Evolutionary conservation across 2,329 filamentous ascomycete genomes (phyloP).

Genomic region (Pseudocercospora fuligena): DNA sequence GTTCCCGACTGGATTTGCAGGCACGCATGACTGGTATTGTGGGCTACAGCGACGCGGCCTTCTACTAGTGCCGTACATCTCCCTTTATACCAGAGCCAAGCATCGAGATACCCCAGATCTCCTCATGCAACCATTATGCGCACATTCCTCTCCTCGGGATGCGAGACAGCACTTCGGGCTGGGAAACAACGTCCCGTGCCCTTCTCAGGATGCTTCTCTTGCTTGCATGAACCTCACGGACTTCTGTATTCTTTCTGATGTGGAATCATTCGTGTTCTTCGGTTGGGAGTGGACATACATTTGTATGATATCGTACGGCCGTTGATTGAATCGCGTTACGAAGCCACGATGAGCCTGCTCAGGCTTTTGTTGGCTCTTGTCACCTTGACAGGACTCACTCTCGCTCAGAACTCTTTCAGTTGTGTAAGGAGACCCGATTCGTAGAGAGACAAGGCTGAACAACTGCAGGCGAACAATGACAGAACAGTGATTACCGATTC

Average conservation of each 20-base stretch:
- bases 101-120: neutral
- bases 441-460: neutral
- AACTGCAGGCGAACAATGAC: neutral
- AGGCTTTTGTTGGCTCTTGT: neutral
- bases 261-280: neutral
- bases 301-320: neutral
- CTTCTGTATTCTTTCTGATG: neutral
- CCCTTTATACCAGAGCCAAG: neutral
- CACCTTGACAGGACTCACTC: neutral
- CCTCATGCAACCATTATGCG: neutral
- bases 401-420: neutral
- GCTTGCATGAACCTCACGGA: neutral
- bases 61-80: neutral
- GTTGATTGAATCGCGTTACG: neutral
- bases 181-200: neutral
- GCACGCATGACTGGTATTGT: neutral
- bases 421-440: neutral
- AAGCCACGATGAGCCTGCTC: neutral
- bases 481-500: slow-evolving; percentile 7
- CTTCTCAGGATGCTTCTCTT: too few species aligned
- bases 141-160: neutral
- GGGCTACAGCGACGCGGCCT: neutral
- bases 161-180: neutral
- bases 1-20: neutral
- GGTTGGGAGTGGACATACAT: neutral